Conservation (phyloP, 2,329 filamentous ascomycete species). For the Aureobasidium sp. region DNA sequence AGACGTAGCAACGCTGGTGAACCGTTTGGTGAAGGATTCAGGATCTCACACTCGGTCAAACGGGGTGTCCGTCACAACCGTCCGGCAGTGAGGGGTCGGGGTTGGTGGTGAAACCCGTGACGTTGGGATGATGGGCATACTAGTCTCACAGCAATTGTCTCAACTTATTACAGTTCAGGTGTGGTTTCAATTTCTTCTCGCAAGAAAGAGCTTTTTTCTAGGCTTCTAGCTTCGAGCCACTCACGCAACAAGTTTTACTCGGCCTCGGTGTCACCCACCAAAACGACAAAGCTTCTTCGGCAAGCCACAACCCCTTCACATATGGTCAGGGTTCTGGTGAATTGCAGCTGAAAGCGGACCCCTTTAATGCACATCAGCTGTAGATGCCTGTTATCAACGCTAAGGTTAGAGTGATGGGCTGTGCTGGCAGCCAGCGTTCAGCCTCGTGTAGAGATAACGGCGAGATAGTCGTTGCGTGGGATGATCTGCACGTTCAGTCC, state of each 20-base stretch:
- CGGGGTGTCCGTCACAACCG: neutral
- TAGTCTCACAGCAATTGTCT: constrained; percentile 9
- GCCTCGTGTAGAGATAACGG: neutral
- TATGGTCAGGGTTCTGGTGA: neutral
- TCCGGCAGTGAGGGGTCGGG: constrained; percentile 4
- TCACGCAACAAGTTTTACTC: neutral
- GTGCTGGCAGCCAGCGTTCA: neutral
- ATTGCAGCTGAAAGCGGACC: neutral
- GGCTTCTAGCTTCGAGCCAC: neutral
- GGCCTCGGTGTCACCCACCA: no score
- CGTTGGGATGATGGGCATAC: neutral
- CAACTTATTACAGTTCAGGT: constrained; percentile 11
- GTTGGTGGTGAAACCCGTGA: constrained; percentile 3
- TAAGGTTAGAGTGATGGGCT: neutral
- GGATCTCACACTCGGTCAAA: constrained; percentile 3
- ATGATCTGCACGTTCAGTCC: constrained; percentile 7
- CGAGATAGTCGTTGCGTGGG: constrained; percentile 13
- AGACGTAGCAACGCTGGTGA: neutral
- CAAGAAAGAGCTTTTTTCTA: neutral
- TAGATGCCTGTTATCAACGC: neutral
- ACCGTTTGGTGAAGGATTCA: neutral
- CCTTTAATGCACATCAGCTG: neutral
- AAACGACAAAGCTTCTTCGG: neutral
- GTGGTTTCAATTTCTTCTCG: neutral
- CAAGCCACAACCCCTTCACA: neutral